Base-by-base conservation (phyloP, 2,329 filamentous ascomycete genomes). In the Penicillium sp. region DNA sequence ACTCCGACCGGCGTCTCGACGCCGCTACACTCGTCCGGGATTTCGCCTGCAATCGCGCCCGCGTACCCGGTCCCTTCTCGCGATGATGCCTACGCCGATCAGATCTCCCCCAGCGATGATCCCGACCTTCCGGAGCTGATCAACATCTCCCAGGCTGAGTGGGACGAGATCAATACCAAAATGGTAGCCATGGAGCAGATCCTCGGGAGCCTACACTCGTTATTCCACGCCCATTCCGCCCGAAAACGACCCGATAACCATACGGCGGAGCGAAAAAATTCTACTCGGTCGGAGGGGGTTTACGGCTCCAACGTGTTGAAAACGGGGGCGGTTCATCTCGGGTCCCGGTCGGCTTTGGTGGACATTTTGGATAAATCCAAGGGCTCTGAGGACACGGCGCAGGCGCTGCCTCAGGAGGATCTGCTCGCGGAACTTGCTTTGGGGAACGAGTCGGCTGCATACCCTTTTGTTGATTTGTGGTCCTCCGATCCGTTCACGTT, bases 391-490 rank as follows among this genome's bases (percentile, higher is more conserved):
- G 59, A 62, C 29, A 56, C 55, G 13, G 62, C 62, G 35, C 69
- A 74, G 51, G 73, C 75, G 47, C 60, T 77, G 8, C 63, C 77
- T 13, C 73, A 74, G 51, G 75, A 76, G 54, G 75, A 74, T 48
- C 72, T 79, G 45, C 61, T 79, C 10, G 74, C 75, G 0, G 70
- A 78, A 34, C 71, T 79, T 41, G 76, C 75, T 1, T 56, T 79
- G 41, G 76, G 77, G 48, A 79, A 79, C 48, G 74, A 79, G 48
- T 74, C 72, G 26, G 73, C 73, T 2, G 76, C 74, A 13, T 79
- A 79, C 47, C 76, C 76, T 2, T 79, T 79, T 45, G 74, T 79
- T 13, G 76, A 78, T 50, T 63, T 79, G 7, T 79, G 75, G 75
- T 76, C 76, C n/a, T 75, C 74, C 2, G 74, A 78, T 46, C 74